Percentiles rank a stretch among this genome's conserved stretches.
Conservation (phyloP, 2,329 filamentous ascomycete genomes). For the Neofusicoccum sp. region DNA sequence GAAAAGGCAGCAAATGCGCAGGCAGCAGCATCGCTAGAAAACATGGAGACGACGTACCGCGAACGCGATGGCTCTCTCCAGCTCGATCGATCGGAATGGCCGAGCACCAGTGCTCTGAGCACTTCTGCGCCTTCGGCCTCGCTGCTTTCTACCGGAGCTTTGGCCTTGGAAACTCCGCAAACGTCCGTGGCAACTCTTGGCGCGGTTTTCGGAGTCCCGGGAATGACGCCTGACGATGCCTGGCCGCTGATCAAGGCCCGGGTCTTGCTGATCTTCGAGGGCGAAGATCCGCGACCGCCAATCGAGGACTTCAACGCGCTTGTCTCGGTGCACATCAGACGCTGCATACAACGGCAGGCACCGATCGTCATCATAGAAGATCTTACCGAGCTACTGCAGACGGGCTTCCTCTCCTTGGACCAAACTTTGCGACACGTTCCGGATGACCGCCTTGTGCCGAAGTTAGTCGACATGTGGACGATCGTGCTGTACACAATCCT, state of each 20-base stretch:
- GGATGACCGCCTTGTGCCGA: slow-evolving; percentile 86
- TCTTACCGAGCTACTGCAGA: slow-evolving; percentile 71
- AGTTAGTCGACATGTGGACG: slow-evolving; percentile 91
- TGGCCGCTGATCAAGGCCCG: slow-evolving; percentile 81
- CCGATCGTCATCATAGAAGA: slow-evolving; percentile 76
- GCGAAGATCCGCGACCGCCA: slow-evolving; percentile 76
- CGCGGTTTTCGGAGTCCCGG: slow-evolving; percentile 50
- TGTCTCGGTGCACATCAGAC: slow-evolving; percentile 76
- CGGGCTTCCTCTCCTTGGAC: slow-evolving; percentile 84
- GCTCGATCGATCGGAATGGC: slow-evolving; percentile 42
- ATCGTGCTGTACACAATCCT: slow-evolving; percentile 88
- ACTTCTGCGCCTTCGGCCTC: slow-evolving; percentile 27
- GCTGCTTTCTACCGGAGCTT: not conserved
- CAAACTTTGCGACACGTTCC: slow-evolving; percentile 76
- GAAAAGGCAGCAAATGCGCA: slow-evolving; percentile 50
- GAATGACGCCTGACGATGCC: slow-evolving; percentile 68
- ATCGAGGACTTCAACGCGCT: slow-evolving; percentile 83
- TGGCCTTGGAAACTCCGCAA: slow-evolving; percentile 24
- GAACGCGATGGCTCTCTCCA: slow-evolving; percentile 43
- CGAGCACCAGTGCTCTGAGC: slow-evolving; percentile 31
- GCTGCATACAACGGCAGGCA: slow-evolving; percentile 72
- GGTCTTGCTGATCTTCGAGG: slow-evolving; percentile 77
- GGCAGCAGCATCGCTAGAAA: slow-evolving; percentile 35
- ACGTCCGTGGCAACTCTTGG: slow-evolving; percentile 46
- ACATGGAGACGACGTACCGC: slow-evolving; percentile 35